Conservation (phyloP, 352 stramenopile species). For the Globisporangium parvum region DNA sequence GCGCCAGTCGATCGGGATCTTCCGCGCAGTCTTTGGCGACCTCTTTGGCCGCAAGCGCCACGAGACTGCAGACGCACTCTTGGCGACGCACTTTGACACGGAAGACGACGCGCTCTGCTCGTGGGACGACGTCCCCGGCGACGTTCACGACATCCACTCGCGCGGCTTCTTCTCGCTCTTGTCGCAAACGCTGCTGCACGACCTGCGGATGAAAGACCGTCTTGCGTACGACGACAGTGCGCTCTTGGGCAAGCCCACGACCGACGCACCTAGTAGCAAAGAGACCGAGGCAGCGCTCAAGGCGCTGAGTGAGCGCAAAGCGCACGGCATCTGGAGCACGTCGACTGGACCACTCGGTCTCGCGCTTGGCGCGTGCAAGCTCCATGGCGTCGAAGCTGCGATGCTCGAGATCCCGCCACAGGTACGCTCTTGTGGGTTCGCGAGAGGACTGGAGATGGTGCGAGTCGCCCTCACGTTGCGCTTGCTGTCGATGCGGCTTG, state of each 20-base stretch:
- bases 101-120: conserved; percentile 37
- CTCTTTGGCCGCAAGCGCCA: conserved; percentile 58
- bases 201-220: conserved; percentile 26
- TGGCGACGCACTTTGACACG: conserved; percentile 26
- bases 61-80: conserved; percentile 43
- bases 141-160: conserved; percentile 52
- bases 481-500: not conserved
- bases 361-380: conserved; percentile 46
- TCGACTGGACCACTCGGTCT: conserved; percentile 46
- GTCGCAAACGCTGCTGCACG: conserved; percentile 31
- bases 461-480: not conserved
- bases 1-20: conserved; percentile 38
- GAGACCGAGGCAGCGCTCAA: conserved; percentile 7
- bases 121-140: conserved; percentile 65
- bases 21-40: conserved; percentile 61
- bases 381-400: conserved; percentile 54
- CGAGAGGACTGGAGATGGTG: not conserved
- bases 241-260: not conserved
- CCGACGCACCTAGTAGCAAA: too few species aligned
- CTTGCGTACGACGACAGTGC: conserved; percentile 20
- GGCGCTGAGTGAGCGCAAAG: conserved; percentile 33
- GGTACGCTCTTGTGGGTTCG: conserved; percentile 12
- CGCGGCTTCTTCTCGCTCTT: conserved; percentile 64
- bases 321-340: conserved; percentile 64
- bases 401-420: conserved; percentile 59